Base-by-base conservation (phyloP, 495 filamentous ascomycete genomes). In the Neurospora sp. region DNA sequence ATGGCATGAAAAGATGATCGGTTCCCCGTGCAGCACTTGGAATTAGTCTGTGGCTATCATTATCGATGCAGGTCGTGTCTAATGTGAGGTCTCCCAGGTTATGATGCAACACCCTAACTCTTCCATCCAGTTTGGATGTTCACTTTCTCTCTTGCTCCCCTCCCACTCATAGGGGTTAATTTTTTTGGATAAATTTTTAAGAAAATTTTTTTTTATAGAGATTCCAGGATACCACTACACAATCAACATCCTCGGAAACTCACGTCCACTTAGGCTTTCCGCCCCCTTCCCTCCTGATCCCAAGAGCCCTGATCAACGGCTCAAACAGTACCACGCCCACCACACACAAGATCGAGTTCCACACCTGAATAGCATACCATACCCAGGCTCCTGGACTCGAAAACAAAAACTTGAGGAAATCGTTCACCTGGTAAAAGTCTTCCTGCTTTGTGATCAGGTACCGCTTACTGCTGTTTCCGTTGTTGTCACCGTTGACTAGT, bases 351-450 rank as follows among this genome's bases (percentile, higher is more conserved):
- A 87, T 53, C 11, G 91, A 91, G 35, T 89, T 88, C 53, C 87
- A 81, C 11, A 89, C 75, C 77, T 94, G 91, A 85, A 85, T 89
- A 3, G 83, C 40, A 4, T 59, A 74, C 75, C 85, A 83, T 0
- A 92, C 80, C 6, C 88, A 11, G 16, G 86, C 83, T 44, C 79
- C 85, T 0, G 83, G 83, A n/a, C 80, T 78, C 37, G 82, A 85
- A 35, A 81, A 74, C 68, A 89, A 71, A 74, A 96, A 96, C 74
- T 90, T 91, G 65, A 96, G 80, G 75, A 92, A 91, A 76, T 97
- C 90, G 39, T 91, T 90, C 4, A 89, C 83, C 78, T 96, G 93
- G 76, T 97, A 97, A 22, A 94, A 81, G 76, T 97, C 94, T 73
- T 96, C 89, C 77, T 97, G 94, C 42, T 83, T 85, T 12, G 82